Base-by-base conservation (phyloP, 495 filamentous ascomycete species). In the Glarea lozoyensis region DNA sequence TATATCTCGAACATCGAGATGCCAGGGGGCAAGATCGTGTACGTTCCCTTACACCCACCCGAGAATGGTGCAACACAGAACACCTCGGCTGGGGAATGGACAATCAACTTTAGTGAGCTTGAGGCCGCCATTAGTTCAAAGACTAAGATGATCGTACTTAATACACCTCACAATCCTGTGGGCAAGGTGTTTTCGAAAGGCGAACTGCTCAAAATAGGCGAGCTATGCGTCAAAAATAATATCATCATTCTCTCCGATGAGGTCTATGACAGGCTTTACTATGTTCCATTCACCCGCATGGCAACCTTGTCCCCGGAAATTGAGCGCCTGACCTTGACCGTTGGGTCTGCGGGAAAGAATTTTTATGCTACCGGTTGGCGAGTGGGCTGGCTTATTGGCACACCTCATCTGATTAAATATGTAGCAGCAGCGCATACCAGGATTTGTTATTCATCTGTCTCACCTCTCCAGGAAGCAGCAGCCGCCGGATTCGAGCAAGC, bases 301-400 rank as follows among this genome's bases (percentile, higher is more conserved):
- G 88, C 82, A 10, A 94, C 89, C 0, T 65, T 98, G 16, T 90
- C 86, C 0, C 84, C 86, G 0, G 87, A 94, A 54, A 79, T 96
- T 29, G 86, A 82, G 43, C 76, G 78, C 43, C 76, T 88, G 25
- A 98, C 92, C 13, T 64, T 98, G 24, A 96, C 90, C 2, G 92
- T 96, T 30, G 90, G 93, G 21, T 93, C 86, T 2, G 92, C 86
- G 4, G 92, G 92, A 45, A 98, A 98, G 68, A 93, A 92, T 62
- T 98, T 98, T 66, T 97, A 98, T 54, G 84, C 83, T 36, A 98
- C 92, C 0, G 92, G 92, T 27, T 98, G 92, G 92, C 79, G 92
- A 40, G 93, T 97, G 2, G 88, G 87, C 7, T 98, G 88, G 77
- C 69, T 98, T 12, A 93, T 96, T 48, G 92, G 92, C 1, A 87